Base-by-base conservation (phyloP, 257 asterid species). In the Solanum tacnaense region DNA sequence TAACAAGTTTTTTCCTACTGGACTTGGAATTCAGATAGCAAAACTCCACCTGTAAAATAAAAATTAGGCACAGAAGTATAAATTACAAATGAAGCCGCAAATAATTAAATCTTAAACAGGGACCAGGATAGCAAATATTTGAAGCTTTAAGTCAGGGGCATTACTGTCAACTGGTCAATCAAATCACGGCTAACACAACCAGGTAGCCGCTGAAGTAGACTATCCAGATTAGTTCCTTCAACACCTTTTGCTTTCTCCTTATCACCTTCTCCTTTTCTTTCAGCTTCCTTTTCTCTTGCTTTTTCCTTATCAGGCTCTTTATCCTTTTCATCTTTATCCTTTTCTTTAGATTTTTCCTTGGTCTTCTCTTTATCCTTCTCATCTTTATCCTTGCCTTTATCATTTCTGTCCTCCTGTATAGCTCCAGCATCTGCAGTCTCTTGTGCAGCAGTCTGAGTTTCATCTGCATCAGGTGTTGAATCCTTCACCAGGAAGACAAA, bases 11-110 rank as follows among this genome's bases (percentile, higher is more conserved):
- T 91, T 97, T 97, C 92, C 99, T 92, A 85, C 89, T 96, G 88
- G 99, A 95, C 91, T 96, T 97, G 56, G 99, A 95, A 91, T 97
- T 97, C 89, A 97, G 89, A 94, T 97, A 97, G 94, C 99, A 97
- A 92, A 97, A 97, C 87, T 97, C 99, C 72, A 97, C 99, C 99
- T 97, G 95, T 38, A 75, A 39, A 79, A 79, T 44, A 78, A 91
- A 94, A 78, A 84, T 60, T 38, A 73, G 67, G 85, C 56, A 89
- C 89, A 89, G 90, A 85, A 85, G 46, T 72, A 91, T 87, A 78
- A 88, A 49, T 68, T 41, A 84, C 60, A 73, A 34, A 76, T 83
- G 60, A 71, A 75, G 85, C 76, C 62, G 7, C 60, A 75, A n/a
- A 35, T 39, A 82, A 87, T 46, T 16, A 87, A 85, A 87, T 84